Conservation (phyloP, 345 rosid species). For the Pugionium cornutum region DNA sequence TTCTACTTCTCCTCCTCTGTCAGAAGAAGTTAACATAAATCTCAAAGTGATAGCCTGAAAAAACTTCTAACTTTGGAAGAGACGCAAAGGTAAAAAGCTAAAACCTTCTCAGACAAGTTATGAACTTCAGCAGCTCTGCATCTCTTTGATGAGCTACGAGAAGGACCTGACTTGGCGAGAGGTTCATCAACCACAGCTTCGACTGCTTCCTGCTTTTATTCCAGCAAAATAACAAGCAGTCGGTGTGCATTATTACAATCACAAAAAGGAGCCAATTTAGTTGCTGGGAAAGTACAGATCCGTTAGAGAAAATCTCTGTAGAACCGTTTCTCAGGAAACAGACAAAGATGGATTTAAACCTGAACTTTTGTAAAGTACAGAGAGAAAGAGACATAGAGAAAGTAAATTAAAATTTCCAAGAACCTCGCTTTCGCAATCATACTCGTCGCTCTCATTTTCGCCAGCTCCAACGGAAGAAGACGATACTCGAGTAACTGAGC, state of each 20-base stretch:
- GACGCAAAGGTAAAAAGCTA: no score
- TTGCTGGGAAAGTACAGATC: constrained; percentile 35
- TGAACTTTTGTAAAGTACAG: constrained; percentile 18
- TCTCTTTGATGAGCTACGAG: constrained; percentile 76
- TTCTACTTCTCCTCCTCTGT: constrained; percentile 94
- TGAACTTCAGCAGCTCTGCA: constrained; percentile 97
- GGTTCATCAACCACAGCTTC: constrained; percentile 61
- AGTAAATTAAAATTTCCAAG: not conserved
- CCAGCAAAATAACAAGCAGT: constrained; percentile 9
- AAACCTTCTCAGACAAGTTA: constrained; percentile 97
- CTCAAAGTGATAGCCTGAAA: not conserved
- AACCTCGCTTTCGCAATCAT: constrained; percentile 87
- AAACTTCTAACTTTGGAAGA: not conserved
- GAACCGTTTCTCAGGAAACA: constrained; percentile 21
- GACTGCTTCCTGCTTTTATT: constrained; percentile 59
- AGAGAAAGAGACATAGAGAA: not conserved
- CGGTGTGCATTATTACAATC: not conserved
- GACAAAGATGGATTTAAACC: not conserved
- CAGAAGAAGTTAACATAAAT: not conserved
- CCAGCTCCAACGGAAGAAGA: constrained; percentile 56
- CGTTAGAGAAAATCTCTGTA: constrained; percentile 19
- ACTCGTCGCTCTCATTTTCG: constrained; percentile 65
- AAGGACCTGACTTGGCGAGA: constrained; percentile 45
- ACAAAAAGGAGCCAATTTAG: no score
- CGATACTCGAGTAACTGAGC: constrained; percentile 41